Percentiles rank a stretch among this genome's conserved stretches.
Conservation (phyloP, 495 filamentous ascomycete genomes). For the Copromyces sp. region DNA sequence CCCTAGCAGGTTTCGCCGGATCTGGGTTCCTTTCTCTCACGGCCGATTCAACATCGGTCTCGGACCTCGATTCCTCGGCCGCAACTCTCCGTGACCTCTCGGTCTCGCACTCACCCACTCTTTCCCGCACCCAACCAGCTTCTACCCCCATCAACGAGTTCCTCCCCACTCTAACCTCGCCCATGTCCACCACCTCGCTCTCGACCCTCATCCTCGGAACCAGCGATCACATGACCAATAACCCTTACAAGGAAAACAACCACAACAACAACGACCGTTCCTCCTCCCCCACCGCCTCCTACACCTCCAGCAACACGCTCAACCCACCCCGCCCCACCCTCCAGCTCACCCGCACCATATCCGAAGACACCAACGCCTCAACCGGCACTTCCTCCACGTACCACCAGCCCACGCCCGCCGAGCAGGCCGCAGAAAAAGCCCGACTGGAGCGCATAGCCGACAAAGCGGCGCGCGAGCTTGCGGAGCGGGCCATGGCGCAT, state of each 20-base stretch:
- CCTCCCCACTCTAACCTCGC: not conserved
- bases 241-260: not conserved
- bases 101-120: constrained; percentile 12
- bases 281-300: constrained; percentile 2
- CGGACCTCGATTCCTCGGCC: constrained; percentile 5
- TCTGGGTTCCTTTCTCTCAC: constrained; percentile 17
- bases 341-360: not conserved
- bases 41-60: constrained; percentile 5
- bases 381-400: not conserved
- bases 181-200: constrained; percentile 5
- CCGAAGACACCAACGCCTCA: not conserved
- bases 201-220: constrained; percentile 3
- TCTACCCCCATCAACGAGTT: constrained; percentile 3
- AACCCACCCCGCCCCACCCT: not conserved
- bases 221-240: not conserved
- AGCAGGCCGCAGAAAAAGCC: constrained; percentile 40
- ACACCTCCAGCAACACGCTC: constrained; percentile 1
- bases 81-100: constrained; percentile 20
- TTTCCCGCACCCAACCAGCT: not conserved
- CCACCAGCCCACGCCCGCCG: constrained; percentile 22
- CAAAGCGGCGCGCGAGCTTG: constrained; percentile 34
- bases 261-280: constrained; percentile 1
- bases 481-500: constrained; percentile 38
- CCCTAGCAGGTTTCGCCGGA: constrained; percentile 13
- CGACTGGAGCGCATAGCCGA: constrained; percentile 41